phyloP scores from a whole-genome alignment of 2,329 filamentous ascomycete species.

The Cytospora paraplurivora region DNA sequence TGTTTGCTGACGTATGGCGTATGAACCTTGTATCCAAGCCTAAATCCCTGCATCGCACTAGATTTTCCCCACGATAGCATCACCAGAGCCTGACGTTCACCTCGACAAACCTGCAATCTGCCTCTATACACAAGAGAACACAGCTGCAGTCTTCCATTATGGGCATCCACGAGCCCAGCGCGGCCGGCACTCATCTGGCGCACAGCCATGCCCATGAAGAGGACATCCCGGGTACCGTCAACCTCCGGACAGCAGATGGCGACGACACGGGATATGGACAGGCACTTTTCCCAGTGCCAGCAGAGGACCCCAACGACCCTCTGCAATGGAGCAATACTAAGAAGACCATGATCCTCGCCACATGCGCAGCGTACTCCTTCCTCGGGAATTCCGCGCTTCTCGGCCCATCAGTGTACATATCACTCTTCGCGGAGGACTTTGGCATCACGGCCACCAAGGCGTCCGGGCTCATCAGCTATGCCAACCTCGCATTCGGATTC shows the following conservation, averaged over 20 bases:
- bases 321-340: slow-evolving; percentile 58
- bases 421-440: slow-evolving; percentile 55
- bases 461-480: slow-evolving; percentile 60
- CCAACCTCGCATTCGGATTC: slow-evolving; percentile 62
- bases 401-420: slow-evolving; percentile 61
- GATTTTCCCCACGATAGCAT: background rate
- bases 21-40: no score
- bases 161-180: background rate
- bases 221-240: slow-evolving; percentile 58
- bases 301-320: slow-evolving; percentile 63
- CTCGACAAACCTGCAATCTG: background rate
- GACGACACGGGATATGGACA: slow-evolving; percentile 60
- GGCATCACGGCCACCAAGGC: slow-evolving; percentile 52
- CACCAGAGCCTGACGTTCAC: background rate
- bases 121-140: background rate
- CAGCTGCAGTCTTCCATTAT: background rate
- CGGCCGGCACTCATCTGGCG: slow-evolving; percentile 1
- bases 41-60: no score
- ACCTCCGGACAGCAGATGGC: slow-evolving; percentile 43
- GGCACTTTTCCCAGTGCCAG: slow-evolving; percentile 62
- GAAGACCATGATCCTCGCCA: slow-evolving; percentile 58
- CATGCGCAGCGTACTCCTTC: slow-evolving; percentile 59
- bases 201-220: slow-evolving; percentile 57
- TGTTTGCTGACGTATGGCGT: no score
- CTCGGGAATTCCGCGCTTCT: slow-evolving; percentile 59